phyloP scores from a whole-genome alignment of 768 basidiomycete species.

The Rhodotorula kratochvilovae region DNA sequence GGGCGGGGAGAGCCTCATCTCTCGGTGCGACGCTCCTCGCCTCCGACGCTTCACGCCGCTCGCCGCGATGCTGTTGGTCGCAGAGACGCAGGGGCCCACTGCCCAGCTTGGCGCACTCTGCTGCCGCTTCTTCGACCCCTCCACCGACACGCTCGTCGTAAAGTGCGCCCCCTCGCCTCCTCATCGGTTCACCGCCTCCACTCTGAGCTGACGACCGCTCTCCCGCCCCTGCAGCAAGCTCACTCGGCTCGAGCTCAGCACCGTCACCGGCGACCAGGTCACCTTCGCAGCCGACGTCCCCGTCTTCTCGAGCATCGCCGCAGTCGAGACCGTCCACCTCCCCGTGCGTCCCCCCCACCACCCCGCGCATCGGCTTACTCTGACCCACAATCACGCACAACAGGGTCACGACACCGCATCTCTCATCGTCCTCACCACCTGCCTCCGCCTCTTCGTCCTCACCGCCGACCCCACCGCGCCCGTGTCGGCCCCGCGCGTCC shows the following conservation, averaged over 20 bases:
- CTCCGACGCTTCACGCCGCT: no score
- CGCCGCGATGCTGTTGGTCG: constrained; percentile 39
- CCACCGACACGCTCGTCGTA: constrained; percentile 15
- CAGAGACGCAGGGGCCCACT: constrained; percentile 19
- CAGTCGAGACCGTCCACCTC: constrained; percentile 27
- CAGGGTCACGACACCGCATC: constrained; percentile 9
- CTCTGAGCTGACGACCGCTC: neutral
- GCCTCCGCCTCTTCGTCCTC: constrained; percentile 35
- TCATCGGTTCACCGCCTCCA: neutral
- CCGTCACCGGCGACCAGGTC: constrained; percentile 14
- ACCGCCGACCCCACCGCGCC: constrained; percentile 8
- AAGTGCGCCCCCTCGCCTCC: constrained; percentile 19
- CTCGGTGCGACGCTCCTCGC: no score
- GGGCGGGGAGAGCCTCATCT: no score
- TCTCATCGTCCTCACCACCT: constrained; percentile 40
- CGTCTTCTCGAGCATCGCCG: constrained; percentile 30
- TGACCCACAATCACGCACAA: neutral
- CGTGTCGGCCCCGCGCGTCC: neutral
- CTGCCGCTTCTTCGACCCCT: constrained; percentile 12
- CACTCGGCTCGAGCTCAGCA: constrained; percentile 30
- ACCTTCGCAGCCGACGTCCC: constrained; percentile 13
- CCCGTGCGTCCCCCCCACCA: constrained; percentile 1
- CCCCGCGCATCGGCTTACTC: no score
- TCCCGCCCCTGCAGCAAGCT: constrained; percentile 36
- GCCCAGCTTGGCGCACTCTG: constrained; percentile 32